Evolutionary conservation across 2,329 filamentous ascomycete genomes (phyloP), one percentile per base, ranked within the genome.

Genomic region (Botryosphaeria agaves): DNA sequence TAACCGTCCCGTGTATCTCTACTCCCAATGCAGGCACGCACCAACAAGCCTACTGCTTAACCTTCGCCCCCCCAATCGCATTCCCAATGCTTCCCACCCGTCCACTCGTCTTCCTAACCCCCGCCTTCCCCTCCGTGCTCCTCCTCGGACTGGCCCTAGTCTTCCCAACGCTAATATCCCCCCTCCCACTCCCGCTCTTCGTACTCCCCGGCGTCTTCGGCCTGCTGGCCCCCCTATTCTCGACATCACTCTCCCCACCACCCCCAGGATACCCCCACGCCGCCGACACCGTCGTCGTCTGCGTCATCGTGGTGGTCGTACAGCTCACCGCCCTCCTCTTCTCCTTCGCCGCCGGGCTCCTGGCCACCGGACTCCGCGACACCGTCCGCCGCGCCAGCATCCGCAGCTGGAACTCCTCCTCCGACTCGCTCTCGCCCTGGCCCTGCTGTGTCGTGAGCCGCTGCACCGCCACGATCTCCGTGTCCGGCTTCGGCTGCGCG

Each of bases 371-470:
- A 32, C 67, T 77, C 39, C 67, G 69, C 14, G 67, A n/a, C n/a
- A n/a, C 77, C 23, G 58, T 59, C 57, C 75, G 80, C 42, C 66
- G 76, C 69, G 51, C 46, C 18, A 62, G 69, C 64, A 82, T 72
- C 29, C 83, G 76, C 27, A 92, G 57, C 45, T 84, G 77, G 43
- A 72, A 69, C 49, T 93, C 83, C 46, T 92, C 82, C 36, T 93
- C 84, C 14, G 76, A 79, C 48, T 89, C 80, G 28, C 57, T 47
- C 48, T 54, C 61, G 26, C 65, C 67, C 12, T 66, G 64, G 9
- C 37, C 32, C n/a, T n/a, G n/a, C n/a, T n/a, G n/a, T n/a, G n/a
- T n/a, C n/a, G 71, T 74, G 24, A 68, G 64, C 19, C 71, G 72
- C 42, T 77, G 51, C 40, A 69, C 65, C 25, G 65, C 61, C 30